Evolutionary conservation across 192 early-diverging fungal genomes (phyloP).

Genomic region (Entophlyctis luteolus): DNA sequence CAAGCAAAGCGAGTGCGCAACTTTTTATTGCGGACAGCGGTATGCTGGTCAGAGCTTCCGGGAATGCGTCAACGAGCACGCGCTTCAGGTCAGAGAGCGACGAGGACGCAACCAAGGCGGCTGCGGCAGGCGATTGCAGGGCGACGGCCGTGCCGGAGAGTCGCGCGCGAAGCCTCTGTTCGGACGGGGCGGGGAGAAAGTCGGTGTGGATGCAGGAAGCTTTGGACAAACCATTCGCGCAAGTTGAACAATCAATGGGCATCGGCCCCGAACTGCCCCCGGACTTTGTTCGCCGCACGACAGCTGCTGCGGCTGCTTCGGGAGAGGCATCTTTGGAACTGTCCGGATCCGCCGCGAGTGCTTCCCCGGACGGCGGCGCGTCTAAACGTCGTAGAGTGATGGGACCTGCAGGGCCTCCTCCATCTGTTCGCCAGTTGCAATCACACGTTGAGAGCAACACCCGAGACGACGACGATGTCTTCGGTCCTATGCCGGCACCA

Average conservation of each 20-base stretch:
- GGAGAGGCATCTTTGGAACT: background rate
- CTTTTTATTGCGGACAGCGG: too few relatives aligned
- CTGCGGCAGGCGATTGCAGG: background rate
- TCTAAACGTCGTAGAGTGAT: slow-evolving; percentile 8
- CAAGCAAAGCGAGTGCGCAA: too few relatives aligned
- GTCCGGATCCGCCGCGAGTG: background rate
- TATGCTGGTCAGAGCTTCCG: too few relatives aligned
- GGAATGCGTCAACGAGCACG: too few relatives aligned
- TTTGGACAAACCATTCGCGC: background rate
- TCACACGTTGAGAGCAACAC: background rate
- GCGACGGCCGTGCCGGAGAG: background rate
- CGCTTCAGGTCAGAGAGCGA: too few relatives aligned
- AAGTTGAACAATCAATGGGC: background rate
- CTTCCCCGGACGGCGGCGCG: background rate
- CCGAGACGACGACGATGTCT: slow-evolving; percentile 17
- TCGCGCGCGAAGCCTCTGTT: slow-evolving; percentile 13
- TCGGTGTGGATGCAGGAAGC: background rate
- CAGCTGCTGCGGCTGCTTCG: background rate
- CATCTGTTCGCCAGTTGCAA: background rate
- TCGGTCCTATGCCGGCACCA: slow-evolving; percentile 27
- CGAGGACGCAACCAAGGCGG: background rate
- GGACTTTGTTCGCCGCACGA: background rate
- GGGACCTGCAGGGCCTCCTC: slow-evolving; percentile 7
- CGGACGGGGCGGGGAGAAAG: background rate
- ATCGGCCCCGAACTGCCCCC: slow-evolving; percentile 13